Percentiles rank a stretch among this genome's conserved stretches.
phyloP scores from a whole-genome alignment of 2,329 filamentous ascomycete species.

The Microdochium nivale region DNA sequence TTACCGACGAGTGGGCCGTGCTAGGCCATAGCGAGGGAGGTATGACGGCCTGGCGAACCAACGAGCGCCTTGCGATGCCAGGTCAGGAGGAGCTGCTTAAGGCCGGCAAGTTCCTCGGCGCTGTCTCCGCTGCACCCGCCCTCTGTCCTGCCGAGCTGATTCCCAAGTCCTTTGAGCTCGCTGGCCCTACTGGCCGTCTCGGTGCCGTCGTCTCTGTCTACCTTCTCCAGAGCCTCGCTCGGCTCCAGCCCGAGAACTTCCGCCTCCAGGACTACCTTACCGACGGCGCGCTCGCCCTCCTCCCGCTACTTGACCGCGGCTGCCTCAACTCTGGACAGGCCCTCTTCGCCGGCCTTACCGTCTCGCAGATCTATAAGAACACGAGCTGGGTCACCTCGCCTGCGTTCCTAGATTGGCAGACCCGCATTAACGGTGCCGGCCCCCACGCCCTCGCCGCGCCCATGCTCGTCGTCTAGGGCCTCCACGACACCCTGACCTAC shows the following conservation, averaged over 20 bases:
- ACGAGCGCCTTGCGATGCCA: conserved; percentile 9
- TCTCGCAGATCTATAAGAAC: conserved; percentile 6
- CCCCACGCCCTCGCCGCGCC: conserved; percentile 10
- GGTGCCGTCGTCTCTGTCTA: conserved; percentile 7
- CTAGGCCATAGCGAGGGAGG: conserved; percentile 15
- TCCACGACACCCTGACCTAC: conserved; percentile 7
- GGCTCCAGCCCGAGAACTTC: conserved; percentile 7
- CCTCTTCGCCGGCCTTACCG: conserved; percentile 4
- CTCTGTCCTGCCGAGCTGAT: conserved; percentile 6
- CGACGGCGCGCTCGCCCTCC: not conserved
- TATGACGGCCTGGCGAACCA: conserved; percentile 14
- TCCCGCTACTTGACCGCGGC: conserved; percentile 2
- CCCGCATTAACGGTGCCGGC: conserved; percentile 8
- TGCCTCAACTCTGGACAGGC: conserved; percentile 6
- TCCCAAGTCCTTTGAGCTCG: conserved; percentile 2
- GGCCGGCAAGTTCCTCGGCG: conserved; percentile 6
- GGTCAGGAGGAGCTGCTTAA: not conserved
- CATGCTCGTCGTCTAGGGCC: conserved; percentile 13
- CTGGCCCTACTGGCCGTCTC: conserved; percentile 1
- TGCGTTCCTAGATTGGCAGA: not conserved
- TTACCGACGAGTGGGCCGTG: conserved; percentile 12
- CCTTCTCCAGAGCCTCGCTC: conserved; percentile 7
- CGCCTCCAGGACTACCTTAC: conserved; percentile 8
- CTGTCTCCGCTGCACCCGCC: conserved; percentile 6
- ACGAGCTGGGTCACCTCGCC: conserved; percentile 4